Evolutionary conservation across 805 yeast species (phyloP), one percentile per base, ranked within the genome.

Genomic region (Yarrowia yakushimensis): DNA sequence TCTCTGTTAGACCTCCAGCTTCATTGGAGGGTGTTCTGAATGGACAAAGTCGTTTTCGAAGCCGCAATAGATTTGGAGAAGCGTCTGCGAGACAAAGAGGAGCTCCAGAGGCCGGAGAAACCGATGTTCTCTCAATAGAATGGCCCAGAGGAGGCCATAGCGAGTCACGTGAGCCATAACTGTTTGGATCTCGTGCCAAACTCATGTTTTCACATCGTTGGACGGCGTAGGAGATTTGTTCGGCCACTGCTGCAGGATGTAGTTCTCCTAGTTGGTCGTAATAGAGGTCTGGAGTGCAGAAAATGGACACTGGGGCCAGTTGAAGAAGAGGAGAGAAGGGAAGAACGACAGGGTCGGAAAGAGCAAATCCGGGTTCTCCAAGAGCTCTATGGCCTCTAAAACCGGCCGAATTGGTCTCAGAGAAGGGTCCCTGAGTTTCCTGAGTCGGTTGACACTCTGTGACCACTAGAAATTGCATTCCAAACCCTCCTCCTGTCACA

Each of bases 61-160:
- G 43, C 17, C 59, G 42, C 18, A 52, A 52, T 8, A 52, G 33
- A 25, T 52, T 52, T 7, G 34, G 31, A 3, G 59, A 52, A 4
- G 43, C 43, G 41, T 48, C 57, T 2, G 57, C 20, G 8, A 48
- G 30, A 25, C 57, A 48, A 7, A 48, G 30, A 17, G 57, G 20
- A 5, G 39, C 57, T 3, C 39, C 36, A n/a, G 30, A 22, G 7
- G 57, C 8, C n/a, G 45, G 45, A 8, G 45, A 23, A 7, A 34
- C 41, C 5, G 57, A 33, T 3, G 59, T 52, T 8, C 59, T 31
- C 13, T 52, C 59, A 4, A 34, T 33, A 2, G 59, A 34, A 22
- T 52, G 59, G 18, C 59, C 59, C 6, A 30, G 23, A 10, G 59
- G 59, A 9, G 59, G 59, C 59, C 59, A 52, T 9, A 52, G 33